Base-by-base conservation (phyloP, 1,284 basidiomycete species). In the Grifola frondosa region DNA sequence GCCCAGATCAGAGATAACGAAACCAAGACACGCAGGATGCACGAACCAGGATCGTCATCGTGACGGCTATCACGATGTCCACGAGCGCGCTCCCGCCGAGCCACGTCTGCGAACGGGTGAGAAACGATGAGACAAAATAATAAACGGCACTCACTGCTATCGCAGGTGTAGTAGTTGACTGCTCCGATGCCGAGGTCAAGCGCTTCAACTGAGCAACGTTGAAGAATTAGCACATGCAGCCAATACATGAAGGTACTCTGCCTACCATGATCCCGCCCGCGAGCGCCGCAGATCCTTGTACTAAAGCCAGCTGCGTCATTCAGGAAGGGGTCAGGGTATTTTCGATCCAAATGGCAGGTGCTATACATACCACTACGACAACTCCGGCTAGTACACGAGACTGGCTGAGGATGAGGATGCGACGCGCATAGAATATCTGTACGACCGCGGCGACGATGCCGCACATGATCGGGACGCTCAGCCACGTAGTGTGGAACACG, bases 381-480 rank as follows among this genome's bases (percentile, higher is more conserved):
- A 46, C 15, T 20, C 30, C 48, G 3, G 37, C 35, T 12, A 53
- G 20, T 3, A 52, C 9, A 6, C 23, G 25, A 7, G 51, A 51
- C 19, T 32, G 38, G 12, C 46, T 30, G 4, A 59, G 42, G 9
- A 49, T 39, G 37, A 31, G 53, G 17, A 59, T 54, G 6, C 56
- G 35, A 44, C 56, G 48, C 16, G 48, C 45, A 24, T 49, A 59
- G 36, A 42, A 56, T 7, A 37, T n/a, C 30, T 57, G 56, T 10
- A 56, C 54, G 22, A 37, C 47, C 9, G 28, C 37, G 9, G 54
- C 49, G 13, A 54, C 34, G 3, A 59, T 13, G 4, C 38, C 47
- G 26, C 46, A 49, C 45, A 59, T 49, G 22, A 59, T 37, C 7
- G 50, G 43, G 23, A 52, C 44, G 42, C 50, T 51, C 42, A 59